These are phyloP conservation scores for Galeopsis tetrahit DNA, from an alignment of 257 asterid species.

Conservation along the genomic window DNA sequence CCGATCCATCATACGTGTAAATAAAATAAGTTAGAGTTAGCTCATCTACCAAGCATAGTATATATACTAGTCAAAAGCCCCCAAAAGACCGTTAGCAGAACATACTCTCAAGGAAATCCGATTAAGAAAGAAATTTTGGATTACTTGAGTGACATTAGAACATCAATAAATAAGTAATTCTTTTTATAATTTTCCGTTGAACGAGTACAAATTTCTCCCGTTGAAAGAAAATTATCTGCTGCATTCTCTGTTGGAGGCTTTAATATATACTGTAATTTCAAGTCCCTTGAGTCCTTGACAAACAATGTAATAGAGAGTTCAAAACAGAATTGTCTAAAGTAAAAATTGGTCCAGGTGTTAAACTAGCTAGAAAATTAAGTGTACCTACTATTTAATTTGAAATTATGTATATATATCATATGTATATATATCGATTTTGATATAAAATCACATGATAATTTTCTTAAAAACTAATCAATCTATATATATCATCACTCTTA, in stretches of 20 bases:
- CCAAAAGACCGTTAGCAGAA: too few species aligned
- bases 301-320: background rate
- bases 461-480: too few species aligned
- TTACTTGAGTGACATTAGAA: background rate
- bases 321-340: background rate
- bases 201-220: background rate
- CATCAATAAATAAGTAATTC: background rate
- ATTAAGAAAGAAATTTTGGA: background rate
- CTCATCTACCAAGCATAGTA: too few species aligned
- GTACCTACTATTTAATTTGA: too few species aligned
- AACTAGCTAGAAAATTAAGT: too few species aligned
- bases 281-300: background rate
- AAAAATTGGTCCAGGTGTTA: background rate
- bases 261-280: background rate
- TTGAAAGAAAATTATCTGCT: background rate
- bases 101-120: background rate
- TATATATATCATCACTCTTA: too few species aligned
- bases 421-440: too few species aligned
- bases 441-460: too few species aligned
- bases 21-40: too few species aligned
- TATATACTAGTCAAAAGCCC: too few species aligned
- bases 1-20: too few species aligned
- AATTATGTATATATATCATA: too few species aligned
- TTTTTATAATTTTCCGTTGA: background rate
- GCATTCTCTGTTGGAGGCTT: background rate